Evolutionary conservation across 257 asterid genomes (phyloP).

Genomic region (Solanum pimpinellifolium): DNA sequence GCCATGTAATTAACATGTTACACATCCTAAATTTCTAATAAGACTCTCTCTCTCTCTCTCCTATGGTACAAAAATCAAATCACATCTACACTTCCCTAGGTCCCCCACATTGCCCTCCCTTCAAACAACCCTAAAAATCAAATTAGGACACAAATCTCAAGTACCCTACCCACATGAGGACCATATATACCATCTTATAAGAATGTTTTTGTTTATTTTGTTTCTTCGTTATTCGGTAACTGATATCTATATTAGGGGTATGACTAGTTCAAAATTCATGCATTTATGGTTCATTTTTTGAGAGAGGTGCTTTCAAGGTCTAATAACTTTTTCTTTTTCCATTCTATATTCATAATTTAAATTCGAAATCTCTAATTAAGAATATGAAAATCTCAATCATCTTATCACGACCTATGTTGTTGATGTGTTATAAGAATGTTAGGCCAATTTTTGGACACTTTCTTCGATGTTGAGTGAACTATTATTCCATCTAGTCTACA

Average conservation of each 20-base stretch:
- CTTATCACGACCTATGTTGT: rapidly evolving
- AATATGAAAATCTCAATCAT: rapidly evolving
- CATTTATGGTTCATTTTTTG: neutral
- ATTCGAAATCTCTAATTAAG: neutral
- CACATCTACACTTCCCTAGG: neutral
- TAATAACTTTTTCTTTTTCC: neutral
- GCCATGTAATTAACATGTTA: neutral
- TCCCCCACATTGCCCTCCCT: neutral
- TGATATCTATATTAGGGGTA: neutral
- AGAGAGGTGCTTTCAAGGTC: neutral
- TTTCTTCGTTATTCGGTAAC: neutral
- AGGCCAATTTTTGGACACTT: conserved; percentile 24
- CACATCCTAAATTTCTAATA: neutral
- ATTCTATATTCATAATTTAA: neutral
- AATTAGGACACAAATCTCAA: neutral
- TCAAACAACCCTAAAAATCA: neutral
- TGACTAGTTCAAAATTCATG: neutral
- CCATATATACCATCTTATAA: neutral
- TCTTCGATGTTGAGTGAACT: conserved; percentile 11
- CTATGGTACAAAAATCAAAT: neutral
- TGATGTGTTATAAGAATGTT: neutral
- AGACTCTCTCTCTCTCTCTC: neutral
- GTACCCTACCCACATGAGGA: conserved; percentile 1
- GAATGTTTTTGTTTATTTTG: neutral
- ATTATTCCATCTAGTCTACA: neutral